phyloP scores from a whole-genome alignment of 1,284 basidiomycete species.

The Leccinum subfulvum region DNA sequence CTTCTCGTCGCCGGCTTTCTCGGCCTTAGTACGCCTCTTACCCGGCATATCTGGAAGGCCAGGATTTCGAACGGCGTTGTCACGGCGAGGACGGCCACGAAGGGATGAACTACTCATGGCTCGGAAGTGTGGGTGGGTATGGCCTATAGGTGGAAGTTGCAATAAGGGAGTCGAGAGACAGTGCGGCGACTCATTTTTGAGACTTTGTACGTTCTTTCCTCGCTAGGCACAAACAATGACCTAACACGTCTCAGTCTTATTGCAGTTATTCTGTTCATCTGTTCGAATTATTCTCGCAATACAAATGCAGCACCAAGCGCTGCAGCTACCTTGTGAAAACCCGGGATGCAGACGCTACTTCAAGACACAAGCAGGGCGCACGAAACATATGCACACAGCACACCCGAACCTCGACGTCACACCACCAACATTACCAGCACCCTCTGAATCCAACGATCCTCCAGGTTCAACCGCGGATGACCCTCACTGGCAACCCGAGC shows the following conservation, averaged over 20 bases:
- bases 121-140: neutral
- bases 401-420: neutral
- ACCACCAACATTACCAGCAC: neutral
- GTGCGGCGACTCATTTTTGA: neutral
- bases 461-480: neutral
- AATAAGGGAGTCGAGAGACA: neutral
- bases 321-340: neutral
- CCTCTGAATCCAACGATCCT: neutral
- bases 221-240: neutral
- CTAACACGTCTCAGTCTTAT: neutral
- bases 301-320: neutral
- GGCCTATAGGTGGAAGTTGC: neutral
- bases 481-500: neutral
- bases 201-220: neutral
- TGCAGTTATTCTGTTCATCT: too few relatives aligned
- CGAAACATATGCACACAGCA: neutral
- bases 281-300: too few relatives aligned
- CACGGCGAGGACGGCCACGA: neutral
- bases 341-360: neutral
- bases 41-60: neutral
- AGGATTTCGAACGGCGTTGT: neutral
- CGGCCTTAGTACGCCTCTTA: neutral
- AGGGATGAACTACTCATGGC: neutral
- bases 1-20: neutral
- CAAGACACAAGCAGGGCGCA: neutral